phyloP scores from a whole-genome alignment of 2,329 filamentous ascomycete genomes.

The Pseudogymnoascus verrucosus region DNA sequence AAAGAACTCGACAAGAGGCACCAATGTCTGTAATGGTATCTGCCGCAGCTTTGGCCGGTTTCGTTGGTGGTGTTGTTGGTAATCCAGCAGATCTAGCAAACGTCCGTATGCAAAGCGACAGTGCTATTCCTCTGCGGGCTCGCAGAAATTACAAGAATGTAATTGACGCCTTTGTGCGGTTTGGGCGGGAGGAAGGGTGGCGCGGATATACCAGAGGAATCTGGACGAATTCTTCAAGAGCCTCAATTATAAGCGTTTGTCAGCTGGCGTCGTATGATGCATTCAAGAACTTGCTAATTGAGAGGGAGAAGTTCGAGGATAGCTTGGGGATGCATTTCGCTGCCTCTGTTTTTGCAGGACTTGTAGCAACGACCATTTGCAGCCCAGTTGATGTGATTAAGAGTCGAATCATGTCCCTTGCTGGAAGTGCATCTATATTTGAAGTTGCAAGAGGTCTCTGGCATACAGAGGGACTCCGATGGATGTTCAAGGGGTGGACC shows the following conservation, averaged over 20 bases:
- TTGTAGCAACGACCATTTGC: constrained; percentile 75
- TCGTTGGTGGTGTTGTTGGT: constrained; percentile 43
- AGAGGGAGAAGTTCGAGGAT: constrained; percentile 59
- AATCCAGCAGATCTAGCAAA: constrained; percentile 92
- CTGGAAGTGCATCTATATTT: constrained; percentile 48
- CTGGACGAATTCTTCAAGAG: constrained; percentile 67
- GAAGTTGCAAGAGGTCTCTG: constrained; percentile 35
- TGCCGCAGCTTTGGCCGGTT: background rate
- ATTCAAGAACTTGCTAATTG: constrained; percentile 61
- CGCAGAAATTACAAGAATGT: constrained; percentile 81
- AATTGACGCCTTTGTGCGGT: constrained; percentile 70
- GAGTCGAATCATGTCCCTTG: constrained; percentile 67
- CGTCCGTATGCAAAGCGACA: constrained; percentile 90
- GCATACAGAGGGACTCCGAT: constrained; percentile 48
- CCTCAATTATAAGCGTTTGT: constrained; percentile 71
- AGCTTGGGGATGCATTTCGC: constrained; percentile 64
- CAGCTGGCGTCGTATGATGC: constrained; percentile 75
- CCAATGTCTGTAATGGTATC: background rate
- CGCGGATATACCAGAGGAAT: constrained; percentile 71
- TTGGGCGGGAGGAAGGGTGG: constrained; percentile 73
- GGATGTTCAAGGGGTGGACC: constrained; percentile 61
- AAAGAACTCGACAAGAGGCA: background rate
- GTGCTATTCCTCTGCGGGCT: constrained; percentile 60
- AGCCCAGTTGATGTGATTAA: constrained; percentile 79
- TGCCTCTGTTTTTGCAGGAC: constrained; percentile 64